Evolutionary conservation across 805 yeast genomes (phyloP).

Genomic region (Ogataea paraovalis): DNA sequence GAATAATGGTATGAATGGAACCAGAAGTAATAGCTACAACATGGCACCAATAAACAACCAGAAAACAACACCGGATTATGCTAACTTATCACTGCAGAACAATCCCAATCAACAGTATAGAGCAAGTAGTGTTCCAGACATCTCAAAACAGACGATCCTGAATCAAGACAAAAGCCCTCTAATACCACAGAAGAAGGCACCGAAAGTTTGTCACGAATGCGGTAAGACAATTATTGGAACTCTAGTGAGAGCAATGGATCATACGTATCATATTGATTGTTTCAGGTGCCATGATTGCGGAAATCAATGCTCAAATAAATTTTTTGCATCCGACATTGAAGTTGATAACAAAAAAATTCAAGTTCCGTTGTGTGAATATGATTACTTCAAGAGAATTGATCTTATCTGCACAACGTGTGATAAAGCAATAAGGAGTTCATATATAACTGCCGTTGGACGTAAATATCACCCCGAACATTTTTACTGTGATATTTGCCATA

Average conservation of each 20-base stretch:
- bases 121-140: constrained; percentile 14
- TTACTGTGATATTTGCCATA: constrained; percentile 81
- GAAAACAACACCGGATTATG: constrained; percentile 40
- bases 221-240: constrained; percentile 57
- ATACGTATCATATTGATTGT: constrained; percentile 81
- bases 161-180: background rate
- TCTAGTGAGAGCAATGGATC: constrained; percentile 78
- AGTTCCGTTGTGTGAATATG: constrained; percentile 82
- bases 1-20: constrained; percentile 17
- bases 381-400: constrained; percentile 81
- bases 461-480: constrained; percentile 95
- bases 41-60: constrained; percentile 35
- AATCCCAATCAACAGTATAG: constrained; percentile 5
- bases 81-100: background rate
- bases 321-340: constrained; percentile 69
- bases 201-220: constrained; percentile 50
- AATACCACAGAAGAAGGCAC: constrained; percentile 18
- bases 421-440: constrained; percentile 83
- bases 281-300: constrained; percentile 86
- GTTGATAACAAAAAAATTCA: constrained; percentile 33
- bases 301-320: constrained; percentile 74
- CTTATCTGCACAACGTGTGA: constrained; percentile 85
- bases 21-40: constrained; percentile 1
- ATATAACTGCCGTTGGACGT: constrained; percentile 87
- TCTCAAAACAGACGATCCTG: background rate